Conservation (phyloP, 108 stramenopile genomes). For the Bacterosira constricta region DNA sequence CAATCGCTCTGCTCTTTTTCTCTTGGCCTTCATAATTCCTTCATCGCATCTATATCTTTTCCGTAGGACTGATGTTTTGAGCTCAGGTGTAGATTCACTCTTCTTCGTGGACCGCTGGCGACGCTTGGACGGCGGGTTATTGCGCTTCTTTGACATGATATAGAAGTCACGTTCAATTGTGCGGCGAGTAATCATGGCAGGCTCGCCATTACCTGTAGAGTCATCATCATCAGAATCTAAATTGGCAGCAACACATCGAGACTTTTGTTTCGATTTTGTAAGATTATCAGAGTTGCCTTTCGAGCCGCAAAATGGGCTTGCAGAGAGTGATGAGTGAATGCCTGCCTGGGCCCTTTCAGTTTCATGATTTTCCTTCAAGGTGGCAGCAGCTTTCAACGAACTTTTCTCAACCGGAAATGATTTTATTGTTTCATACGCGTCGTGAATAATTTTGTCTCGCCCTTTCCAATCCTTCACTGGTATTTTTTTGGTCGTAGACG, state of each 20-base stretch:
- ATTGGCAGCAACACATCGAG: neutral
- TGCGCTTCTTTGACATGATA: constrained; percentile 39
- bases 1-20: constrained; percentile 1
- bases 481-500: neutral
- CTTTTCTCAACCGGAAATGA: neutral
- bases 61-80: constrained; percentile 31
- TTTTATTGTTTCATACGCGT: constrained; percentile 28
- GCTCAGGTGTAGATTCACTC: constrained; percentile 8
- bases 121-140: constrained; percentile 15
- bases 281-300: neutral
- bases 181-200: constrained; percentile 30
- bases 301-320: constrained; percentile 15
- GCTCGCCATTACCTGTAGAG: constrained; percentile 12
- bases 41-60: constrained; percentile 50
- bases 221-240: neutral
- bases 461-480: constrained; percentile 27
- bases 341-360: neutral
- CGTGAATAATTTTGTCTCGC: constrained; percentile 35
- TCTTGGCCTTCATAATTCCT: constrained; percentile 29
- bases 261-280: neutral
- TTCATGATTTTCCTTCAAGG: neutral
- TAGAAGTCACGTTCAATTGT: constrained; percentile 49
- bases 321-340: constrained; percentile 3
- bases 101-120: constrained; percentile 2
- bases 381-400: neutral